Base-by-base conservation (phyloP, 2,329 filamentous ascomycete species). In the Teratosphaeria pseudoeucalypti region DNA sequence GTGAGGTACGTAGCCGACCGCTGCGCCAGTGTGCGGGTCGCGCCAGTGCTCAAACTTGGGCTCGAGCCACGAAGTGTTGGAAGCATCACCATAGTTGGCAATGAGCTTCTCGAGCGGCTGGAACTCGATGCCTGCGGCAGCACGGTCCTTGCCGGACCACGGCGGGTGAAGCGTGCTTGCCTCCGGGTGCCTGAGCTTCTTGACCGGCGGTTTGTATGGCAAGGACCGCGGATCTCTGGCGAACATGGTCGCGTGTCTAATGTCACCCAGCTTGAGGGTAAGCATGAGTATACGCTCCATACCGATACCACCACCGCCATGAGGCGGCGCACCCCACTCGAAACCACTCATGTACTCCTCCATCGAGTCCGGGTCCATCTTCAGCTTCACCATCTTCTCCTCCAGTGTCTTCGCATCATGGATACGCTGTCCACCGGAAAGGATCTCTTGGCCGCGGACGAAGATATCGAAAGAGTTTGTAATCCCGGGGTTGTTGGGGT, bases 391-490 rank as follows among this genome's bases (percentile, higher is more conserved):
- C 88, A 96, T 91, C 70, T 87, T 89, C 67, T 87, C 81, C 53
- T 86, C 82, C n/a, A 96, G 79, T 70, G 89, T 82, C 4, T 80
- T 76, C 0, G 88, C 82, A 62, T 94, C 86, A 72, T 96, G 89
- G 63, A 96, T 95, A 82, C 92, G 90, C 74, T 96, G 92, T 7
- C 92, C 92, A 66, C 92, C 92, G 0, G 90, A 92, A 54, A 92
- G 85, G 60, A 96, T 94, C 73, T 96, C 92, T 70, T 96, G 92
- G 0, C 92, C 92, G 34, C 92, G 87, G 52, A 96, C 82, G 76
- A 96, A 96, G 60, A 96, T 95, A 72, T 96, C 92, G 68, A 96
- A 96, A 0, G 92, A 95, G 72, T 95, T 95, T 56, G 92, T 96
- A 72, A 85, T 84, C 37, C 82, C 79, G 12, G 83, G 78, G 68